Evolutionary conservation across 441 rosid species (phyloP), one percentile per base, ranked within the genome.

Genomic region (Erodium trifolium): DNA sequence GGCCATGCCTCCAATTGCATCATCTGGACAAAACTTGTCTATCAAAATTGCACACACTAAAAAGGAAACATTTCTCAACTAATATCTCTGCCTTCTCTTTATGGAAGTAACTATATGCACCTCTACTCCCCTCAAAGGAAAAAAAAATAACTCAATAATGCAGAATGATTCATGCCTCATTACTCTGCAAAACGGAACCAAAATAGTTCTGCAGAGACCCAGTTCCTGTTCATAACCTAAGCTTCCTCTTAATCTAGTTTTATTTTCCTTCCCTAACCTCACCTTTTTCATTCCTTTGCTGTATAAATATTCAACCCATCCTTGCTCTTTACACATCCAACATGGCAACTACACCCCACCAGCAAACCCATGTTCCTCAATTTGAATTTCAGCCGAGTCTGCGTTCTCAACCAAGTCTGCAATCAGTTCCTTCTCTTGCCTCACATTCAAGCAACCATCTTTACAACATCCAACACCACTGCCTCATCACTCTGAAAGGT

Each of bases 401-500:
- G 11, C 60, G 8, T 70, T 79, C 88, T 60, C 81, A 78, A 73
- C 79, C 71, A 19, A 84, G 88, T 70, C 79, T 84, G 17, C 76
- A 73, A 8, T 76, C 87, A 37, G 73, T 81, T 53, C 82, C 87
- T 75, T 82, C 82, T 39, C 81, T 83, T 14, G 73, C 77, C 63
- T 72, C 80, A 71, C 73, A 67, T 2, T 1, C 63, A 53, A 37
- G 59, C 72, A 66, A 35, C 34, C 17, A 41, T 19, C 68, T 68
- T 66, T 45, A 82, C 39, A 67, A 18, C 77, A 31, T 51, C 69
- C 71, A 71, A 53, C 67, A 81, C 78, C 80, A 77, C 78, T 86
- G 89, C 79, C 78, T 93, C 70, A 59, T 83, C 78, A 90, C 96
- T 63, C 82, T 90, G 19, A 81, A 69, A 67, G 89, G 96, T 37